These are phyloP conservation scores for Zymoseptoria passerinii DNA, from an alignment of 2,329 filamentous ascomycete genomes.

Conservation along the genomic window DNA sequence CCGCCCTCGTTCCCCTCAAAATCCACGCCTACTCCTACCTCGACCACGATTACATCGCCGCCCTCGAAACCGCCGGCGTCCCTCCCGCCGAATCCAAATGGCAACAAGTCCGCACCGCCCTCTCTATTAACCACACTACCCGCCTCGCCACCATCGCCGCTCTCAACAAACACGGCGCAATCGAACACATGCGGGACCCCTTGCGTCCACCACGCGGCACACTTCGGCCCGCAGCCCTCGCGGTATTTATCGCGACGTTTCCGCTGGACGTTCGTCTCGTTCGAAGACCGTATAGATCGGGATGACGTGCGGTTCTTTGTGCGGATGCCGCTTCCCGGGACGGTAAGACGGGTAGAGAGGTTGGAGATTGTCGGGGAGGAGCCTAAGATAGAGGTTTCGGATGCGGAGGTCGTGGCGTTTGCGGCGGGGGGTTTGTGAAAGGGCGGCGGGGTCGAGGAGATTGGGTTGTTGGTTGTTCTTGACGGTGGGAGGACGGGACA, in stretches of 20 bases:
- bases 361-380: not conserved
- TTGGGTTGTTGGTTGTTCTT: not conserved
- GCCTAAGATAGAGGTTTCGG: not conserved
- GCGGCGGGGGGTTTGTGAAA: not conserved
- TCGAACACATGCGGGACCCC: not conserved
- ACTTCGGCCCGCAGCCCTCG: not conserved
- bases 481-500: not conserved
- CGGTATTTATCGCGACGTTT: not conserved
- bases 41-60: not conserved
- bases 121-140: not conserved
- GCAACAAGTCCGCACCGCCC: not conserved
- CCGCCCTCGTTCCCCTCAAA: not conserved
- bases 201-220: not conserved
- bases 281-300: not conserved
- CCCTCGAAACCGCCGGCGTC: not conserved
- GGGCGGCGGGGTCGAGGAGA: too few species aligned
- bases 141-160: not conserved
- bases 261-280: not conserved
- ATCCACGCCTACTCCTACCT: not conserved
- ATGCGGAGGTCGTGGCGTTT: not conserved
- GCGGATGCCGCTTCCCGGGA: not conserved
- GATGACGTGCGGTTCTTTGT: not conserved
- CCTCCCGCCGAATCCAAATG: not conserved
- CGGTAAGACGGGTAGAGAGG: too few species aligned
- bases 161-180: not conserved